These are phyloP conservation scores for Mycena albidolilacea DNA, from an alignment of 768 basidiomycete genomes.

Conservation along the genomic window DNA sequence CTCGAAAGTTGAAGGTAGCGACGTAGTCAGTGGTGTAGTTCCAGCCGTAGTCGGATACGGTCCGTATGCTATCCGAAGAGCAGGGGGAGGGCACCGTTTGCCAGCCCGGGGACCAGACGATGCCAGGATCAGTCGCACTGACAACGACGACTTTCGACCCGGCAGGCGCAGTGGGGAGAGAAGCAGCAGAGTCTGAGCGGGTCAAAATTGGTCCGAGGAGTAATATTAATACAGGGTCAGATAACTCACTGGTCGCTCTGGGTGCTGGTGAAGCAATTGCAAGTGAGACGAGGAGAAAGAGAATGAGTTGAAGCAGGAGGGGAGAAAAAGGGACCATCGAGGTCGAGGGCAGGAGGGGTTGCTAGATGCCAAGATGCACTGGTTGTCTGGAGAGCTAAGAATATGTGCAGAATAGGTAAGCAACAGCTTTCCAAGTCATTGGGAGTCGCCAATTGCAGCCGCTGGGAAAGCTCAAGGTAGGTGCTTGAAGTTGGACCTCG, in stretches of 20 bases:
- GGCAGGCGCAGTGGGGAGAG: slow-evolving; percentile 12
- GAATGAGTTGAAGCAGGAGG: background rate
- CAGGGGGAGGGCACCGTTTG: slow-evolving; percentile 6
- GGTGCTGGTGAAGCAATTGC: slow-evolving; percentile 3
- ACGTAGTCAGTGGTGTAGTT: background rate
- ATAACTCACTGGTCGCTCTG: slow-evolving; percentile 13
- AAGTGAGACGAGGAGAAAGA: background rate
- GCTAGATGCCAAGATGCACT: background rate
- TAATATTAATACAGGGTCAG: background rate
- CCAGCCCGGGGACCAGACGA: slow-evolving; percentile 7
- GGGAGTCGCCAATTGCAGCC: too few relatives aligned
- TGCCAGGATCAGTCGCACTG: slow-evolving; percentile 15
- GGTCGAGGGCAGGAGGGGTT: slow-evolving; percentile 10
- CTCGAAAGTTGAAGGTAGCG: slow-evolving; percentile 16
- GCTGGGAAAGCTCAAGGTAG: too few relatives aligned
- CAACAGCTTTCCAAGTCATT: too few relatives aligned
- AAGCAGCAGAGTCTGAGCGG: slow-evolving; percentile 16
- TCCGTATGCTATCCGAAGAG: background rate
- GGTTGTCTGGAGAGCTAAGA: too few relatives aligned
- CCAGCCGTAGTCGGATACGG: background rate
- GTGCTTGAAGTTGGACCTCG: too few relatives aligned
- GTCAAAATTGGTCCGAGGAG: background rate
- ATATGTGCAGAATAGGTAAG: too few relatives aligned
- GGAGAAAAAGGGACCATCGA: slow-evolving; percentile 11
- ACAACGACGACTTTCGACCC: slow-evolving; percentile 13